Percentiles rank a stretch among this genome's conserved stretches.
Evolutionary conservation across 2,329 filamentous ascomycete species (phyloP).

Genomic region (Botrytis aclada): DNA sequence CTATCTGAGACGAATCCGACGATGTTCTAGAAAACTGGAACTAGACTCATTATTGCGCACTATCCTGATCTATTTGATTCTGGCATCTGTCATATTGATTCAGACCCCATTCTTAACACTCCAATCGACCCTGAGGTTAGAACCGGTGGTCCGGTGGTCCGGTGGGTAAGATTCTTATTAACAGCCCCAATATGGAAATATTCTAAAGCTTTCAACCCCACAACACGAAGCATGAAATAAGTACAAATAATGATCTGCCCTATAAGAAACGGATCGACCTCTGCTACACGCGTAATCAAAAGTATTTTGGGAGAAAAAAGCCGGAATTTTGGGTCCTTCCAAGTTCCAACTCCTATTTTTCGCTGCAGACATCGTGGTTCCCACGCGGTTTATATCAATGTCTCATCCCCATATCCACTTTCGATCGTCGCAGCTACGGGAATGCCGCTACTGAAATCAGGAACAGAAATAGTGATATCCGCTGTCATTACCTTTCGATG

Average conservation of each 20-base stretch:
- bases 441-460: slow-evolving; percentile 3
- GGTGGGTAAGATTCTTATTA: slow-evolving; percentile 5
- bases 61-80: background rate
- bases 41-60: slow-evolving; percentile 2
- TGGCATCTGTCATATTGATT: slow-evolving; percentile 4
- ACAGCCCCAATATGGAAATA: background rate
- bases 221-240: background rate
- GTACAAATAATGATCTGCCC: background rate
- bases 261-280: background rate
- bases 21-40: slow-evolving; percentile 1
- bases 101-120: slow-evolving; percentile 5
- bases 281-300: background rate
- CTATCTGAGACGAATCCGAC: background rate
- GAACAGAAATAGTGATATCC: background rate
- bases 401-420: slow-evolving; percentile 15
- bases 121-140: background rate
- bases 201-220: background rate
- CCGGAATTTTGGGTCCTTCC: background rate
- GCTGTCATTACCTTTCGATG: background rate
- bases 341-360: background rate
- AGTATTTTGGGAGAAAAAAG: background rate
- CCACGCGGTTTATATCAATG: slow-evolving; percentile 11
- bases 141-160: slow-evolving; percentile 12
- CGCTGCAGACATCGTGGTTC: background rate
- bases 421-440: background rate